These are phyloP conservation scores for Haplosporangium sp. DNA, from an alignment of 371 early-diverging fungal species.

Conservation along the genomic window DNA sequence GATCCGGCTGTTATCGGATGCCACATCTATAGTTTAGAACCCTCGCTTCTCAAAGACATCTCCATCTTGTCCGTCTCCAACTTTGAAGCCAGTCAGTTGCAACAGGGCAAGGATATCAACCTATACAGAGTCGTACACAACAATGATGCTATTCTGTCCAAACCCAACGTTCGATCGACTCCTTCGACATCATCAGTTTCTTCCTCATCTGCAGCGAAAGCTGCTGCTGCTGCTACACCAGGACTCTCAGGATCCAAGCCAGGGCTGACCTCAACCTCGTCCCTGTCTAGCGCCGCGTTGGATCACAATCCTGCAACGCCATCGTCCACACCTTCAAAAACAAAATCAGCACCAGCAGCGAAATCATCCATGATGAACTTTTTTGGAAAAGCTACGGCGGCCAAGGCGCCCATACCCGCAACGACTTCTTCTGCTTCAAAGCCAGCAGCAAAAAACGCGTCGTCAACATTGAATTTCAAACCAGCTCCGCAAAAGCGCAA, in stretches of 20 bases:
- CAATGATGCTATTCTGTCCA: slow-evolving; percentile 16
- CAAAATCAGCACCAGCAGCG: slow-evolving; percentile 9
- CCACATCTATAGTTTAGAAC: slow-evolving; percentile 51
- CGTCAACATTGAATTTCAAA: slow-evolving; percentile 25
- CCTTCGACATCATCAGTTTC: slow-evolving; percentile 8
- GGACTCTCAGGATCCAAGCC: slow-evolving; percentile 2
- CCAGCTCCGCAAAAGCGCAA: slow-evolving; percentile 40
- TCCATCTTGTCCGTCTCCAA: slow-evolving; percentile 35
- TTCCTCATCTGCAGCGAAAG: neutral
- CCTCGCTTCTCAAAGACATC: slow-evolving; percentile 39
- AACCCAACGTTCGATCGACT: slow-evolving; percentile 8
- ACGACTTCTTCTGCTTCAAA: slow-evolving; percentile 2
- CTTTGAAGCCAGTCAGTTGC: slow-evolving; percentile 37
- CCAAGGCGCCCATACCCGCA: neutral
- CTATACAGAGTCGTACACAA: slow-evolving; percentile 30
- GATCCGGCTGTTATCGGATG: slow-evolving; percentile 30
- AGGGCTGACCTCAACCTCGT: slow-evolving; percentile 2
- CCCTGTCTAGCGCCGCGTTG: neutral
- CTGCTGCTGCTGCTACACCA: slow-evolving; percentile 1
- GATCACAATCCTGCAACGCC: neutral
- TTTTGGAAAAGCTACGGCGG: slow-evolving; percentile 32
- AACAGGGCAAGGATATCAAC: slow-evolving; percentile 49
- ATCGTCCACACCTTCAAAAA: neutral
- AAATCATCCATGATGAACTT: slow-evolving; percentile 46
- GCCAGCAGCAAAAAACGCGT: neutral